Conservation (phyloP, 495 filamentous ascomycete species). For the Symbiotaphrina buchneri region DNA sequence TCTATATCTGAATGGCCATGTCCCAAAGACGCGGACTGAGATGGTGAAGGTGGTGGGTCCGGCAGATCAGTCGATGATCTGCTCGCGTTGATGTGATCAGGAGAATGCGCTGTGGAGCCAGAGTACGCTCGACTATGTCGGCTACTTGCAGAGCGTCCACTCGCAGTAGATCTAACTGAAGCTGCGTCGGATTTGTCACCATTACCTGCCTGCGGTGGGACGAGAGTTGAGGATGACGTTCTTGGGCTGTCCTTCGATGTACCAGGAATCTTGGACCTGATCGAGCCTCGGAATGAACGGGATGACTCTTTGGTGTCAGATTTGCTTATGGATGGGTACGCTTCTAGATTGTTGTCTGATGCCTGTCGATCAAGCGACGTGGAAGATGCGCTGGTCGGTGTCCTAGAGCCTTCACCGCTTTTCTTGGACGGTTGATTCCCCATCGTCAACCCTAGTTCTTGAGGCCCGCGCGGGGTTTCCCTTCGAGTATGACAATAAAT, state of each 20-base stretch:
- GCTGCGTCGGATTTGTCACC: slow-evolving; percentile 52
- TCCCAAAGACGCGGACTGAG: slow-evolving; percentile 57
- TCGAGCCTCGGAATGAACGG: slow-evolving; percentile 55
- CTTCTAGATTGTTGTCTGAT: slow-evolving; percentile 34
- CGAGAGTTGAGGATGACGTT: slow-evolving; percentile 39
- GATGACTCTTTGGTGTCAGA: slow-evolving; percentile 90
- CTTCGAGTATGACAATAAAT: no score
- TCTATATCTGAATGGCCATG: slow-evolving; percentile 55
- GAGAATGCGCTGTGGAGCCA: slow-evolving; percentile 10
- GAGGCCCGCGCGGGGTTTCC: neutral
- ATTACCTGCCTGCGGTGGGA: slow-evolving; percentile 10
- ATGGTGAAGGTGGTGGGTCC: slow-evolving; percentile 74
- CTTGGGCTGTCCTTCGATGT: slow-evolving; percentile 60
- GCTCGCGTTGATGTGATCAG: slow-evolving; percentile 17
- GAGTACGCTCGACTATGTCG: slow-evolving; percentile 14
- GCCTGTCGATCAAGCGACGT: slow-evolving; percentile 10
- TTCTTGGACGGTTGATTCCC: slow-evolving; percentile 9
- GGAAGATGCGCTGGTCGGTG: slow-evolving; percentile 13
- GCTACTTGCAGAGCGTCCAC: slow-evolving; percentile 23
- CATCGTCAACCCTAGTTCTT: neutral
- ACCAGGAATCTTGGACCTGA: slow-evolving; percentile 54
- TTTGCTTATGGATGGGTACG: slow-evolving; percentile 78
- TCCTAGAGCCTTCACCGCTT: slow-evolving; percentile 17
- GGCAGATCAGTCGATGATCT: slow-evolving; percentile 21
- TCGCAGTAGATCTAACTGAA: slow-evolving; percentile 44